Base-by-base conservation (phyloP, 192 early-diverging fungal genomes). In the Entomortierella lignicola region DNA sequence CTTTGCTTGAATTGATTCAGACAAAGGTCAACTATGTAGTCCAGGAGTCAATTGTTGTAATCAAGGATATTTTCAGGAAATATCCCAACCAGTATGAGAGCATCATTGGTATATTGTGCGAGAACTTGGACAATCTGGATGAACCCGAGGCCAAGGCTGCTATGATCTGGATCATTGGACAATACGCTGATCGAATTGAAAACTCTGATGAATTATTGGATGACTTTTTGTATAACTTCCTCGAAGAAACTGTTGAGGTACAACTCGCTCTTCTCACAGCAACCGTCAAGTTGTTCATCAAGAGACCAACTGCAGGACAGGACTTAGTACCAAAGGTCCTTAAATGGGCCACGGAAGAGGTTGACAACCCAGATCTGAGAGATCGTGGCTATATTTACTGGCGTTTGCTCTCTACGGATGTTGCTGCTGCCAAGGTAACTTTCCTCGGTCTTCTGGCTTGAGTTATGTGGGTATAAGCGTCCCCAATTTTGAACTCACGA, bases 81-180 rank as follows among this genome's bases (percentile, higher is more conserved):
- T 99, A 99, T 72, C 98, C 98, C 26, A 96, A 96, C 82, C 91
- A 93, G 64, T 99, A 98, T 84, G 98, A 99, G 84, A 84, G 89
- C 39, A 95, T 98, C 48, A 97, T 99, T 71, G 89, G 89, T 27
- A 90, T 92, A 4, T 84, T 99, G 42, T 99, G 97, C 81, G 94
- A 99, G 81, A 97, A 97, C 83, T 82, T 99, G 58, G 98, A 98
- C 73, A 92, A 90, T 64, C 82, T 99, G 42, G 98, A 99, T 84
- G 96, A 98, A 72, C 93, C 98, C 21, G 98, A 99, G 79, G 97
- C 98, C 31, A 97, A 96, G 77, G 93, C 95, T 3, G 94, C 96
- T n/a, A 94, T 99, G 92, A 95, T 99, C 57, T 99, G 98, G 98
- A 98, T 99, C 60, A 93, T 99, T 79, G 98, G 98, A 1, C 95